Percentiles rank a stretch among this genome's conserved stretches.
phyloP scores from a whole-genome alignment of 176 grass and related monocot species.

The Carex pumila region DNA sequence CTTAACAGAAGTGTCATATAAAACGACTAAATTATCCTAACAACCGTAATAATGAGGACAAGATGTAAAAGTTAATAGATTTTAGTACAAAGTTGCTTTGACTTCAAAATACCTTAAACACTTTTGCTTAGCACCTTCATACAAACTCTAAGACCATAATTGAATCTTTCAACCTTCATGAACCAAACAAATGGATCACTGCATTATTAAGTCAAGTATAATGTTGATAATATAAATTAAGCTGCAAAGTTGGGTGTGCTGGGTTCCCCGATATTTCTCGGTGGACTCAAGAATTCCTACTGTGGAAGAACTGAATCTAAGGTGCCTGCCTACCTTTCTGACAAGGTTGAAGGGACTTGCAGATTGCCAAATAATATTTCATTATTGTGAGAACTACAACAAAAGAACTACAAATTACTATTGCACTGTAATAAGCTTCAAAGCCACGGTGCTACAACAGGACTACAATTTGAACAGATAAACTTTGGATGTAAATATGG shows the following conservation, averaged over 20 bases:
- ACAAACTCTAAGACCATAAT: not conserved
- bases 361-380: not conserved
- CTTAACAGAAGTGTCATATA: too few species aligned
- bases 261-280: too few species aligned
- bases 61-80: too few species aligned
- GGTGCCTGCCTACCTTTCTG: not conserved
- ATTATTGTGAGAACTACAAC: not conserved
- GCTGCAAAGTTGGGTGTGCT: not conserved
- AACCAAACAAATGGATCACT: not conserved
- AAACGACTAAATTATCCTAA: too few species aligned
- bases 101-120: not conserved
- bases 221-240: not conserved
- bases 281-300: not conserved
- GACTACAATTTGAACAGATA: not conserved
- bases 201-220: too few species aligned
- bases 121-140: not conserved
- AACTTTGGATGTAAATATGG: too few species aligned
- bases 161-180: not conserved
- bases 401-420: constrained; percentile 4
- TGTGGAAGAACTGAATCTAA: too few species aligned
- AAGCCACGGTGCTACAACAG: not conserved
- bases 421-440: not conserved
- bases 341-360: not conserved
- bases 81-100: not conserved
- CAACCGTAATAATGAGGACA: too few species aligned